Evolutionary conservation across 805 yeast species (phyloP).

Genomic region (Cyberlindnera xishuangbannaensis): DNA sequence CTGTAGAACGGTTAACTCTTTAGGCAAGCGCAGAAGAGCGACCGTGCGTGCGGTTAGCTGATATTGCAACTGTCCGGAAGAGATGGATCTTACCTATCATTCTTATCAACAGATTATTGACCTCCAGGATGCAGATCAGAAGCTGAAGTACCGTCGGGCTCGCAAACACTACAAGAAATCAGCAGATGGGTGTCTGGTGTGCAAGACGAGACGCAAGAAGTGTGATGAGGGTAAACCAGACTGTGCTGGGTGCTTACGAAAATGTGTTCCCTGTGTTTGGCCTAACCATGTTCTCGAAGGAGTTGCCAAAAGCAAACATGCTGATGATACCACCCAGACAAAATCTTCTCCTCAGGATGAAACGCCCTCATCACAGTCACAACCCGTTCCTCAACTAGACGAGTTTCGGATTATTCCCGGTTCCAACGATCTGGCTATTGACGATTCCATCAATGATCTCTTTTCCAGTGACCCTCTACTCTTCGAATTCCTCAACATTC

Average conservation of each 20-base stretch:
- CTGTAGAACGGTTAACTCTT: no score
- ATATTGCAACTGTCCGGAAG: no score
- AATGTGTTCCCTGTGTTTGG: slow-evolving; percentile 16
- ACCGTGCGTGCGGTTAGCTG: no score
- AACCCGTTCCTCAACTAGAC: neutral
- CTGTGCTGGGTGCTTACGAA: slow-evolving; percentile 16
- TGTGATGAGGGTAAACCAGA: slow-evolving; percentile 24
- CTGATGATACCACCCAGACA: no score
- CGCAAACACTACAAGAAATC: slow-evolving; percentile 17
- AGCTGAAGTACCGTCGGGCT: slow-evolving; percentile 9
- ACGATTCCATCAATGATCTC: neutral
- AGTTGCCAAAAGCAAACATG: no score
- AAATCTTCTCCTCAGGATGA: no score
- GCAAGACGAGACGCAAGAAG: slow-evolving; percentile 22
- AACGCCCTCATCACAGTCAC: neutral
- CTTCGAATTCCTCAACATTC: slow-evolving; percentile 22
- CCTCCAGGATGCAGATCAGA: slow-evolving; percentile 3
- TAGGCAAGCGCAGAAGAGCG: no score
- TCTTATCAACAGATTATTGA: slow-evolving; percentile 20
- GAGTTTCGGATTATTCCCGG: neutral
- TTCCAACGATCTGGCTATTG: neutral
- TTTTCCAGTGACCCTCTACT: slow-evolving; percentile 6
- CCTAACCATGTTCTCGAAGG: slow-evolving; percentile 22
- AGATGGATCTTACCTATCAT: slow-evolving; percentile 17
- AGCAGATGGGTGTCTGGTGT: slow-evolving; percentile 19